Conservation (phyloP, 2,329 filamentous ascomycete genomes). For the Rutstroemia sp. region DNA sequence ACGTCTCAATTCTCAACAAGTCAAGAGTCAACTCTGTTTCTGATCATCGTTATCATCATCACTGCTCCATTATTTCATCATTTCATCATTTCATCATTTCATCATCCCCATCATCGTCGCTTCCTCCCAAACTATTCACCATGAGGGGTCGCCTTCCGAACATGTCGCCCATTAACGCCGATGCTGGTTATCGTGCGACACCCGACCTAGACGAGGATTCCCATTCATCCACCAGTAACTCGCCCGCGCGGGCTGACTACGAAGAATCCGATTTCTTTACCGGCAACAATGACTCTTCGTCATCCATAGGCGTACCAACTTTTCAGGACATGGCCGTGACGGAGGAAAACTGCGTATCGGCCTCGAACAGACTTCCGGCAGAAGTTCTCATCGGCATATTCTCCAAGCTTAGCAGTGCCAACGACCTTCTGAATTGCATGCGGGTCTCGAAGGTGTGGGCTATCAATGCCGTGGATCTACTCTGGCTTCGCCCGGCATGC, state of each 20-base stretch:
- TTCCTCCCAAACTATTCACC: constrained; percentile 2
- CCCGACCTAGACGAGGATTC: constrained; percentile 28
- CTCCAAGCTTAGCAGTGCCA: constrained; percentile 66
- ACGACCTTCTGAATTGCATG: constrained; percentile 82
- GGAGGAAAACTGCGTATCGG: constrained; percentile 63
- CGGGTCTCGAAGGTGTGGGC: constrained; percentile 93
- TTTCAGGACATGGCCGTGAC: constrained; percentile 66
- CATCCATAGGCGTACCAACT: constrained; percentile 76
- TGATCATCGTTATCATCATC: background rate
- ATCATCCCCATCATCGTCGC: background rate
- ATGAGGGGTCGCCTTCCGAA: constrained; percentile 23
- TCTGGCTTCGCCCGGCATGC: constrained; percentile 93
- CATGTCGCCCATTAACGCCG: constrained; percentile 21
- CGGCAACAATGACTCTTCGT: constrained; percentile 84
- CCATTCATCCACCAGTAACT: constrained; percentile 54
- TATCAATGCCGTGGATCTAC: constrained; percentile 79
- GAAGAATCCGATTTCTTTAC: constrained; percentile 93
- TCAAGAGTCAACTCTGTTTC: background rate
- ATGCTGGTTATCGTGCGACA: constrained; percentile 20
- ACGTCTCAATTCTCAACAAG: too few species aligned
- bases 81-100: background rate
- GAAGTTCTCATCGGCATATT: constrained; percentile 95
- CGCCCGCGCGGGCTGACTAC: constrained; percentile 68
- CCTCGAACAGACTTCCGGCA: constrained; percentile 78
- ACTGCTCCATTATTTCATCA: background rate